Percentiles rank a stretch among this genome's conserved stretches.
Conservation (phyloP, 768 basidiomycete genomes). For the Obba rivulosa region DNA sequence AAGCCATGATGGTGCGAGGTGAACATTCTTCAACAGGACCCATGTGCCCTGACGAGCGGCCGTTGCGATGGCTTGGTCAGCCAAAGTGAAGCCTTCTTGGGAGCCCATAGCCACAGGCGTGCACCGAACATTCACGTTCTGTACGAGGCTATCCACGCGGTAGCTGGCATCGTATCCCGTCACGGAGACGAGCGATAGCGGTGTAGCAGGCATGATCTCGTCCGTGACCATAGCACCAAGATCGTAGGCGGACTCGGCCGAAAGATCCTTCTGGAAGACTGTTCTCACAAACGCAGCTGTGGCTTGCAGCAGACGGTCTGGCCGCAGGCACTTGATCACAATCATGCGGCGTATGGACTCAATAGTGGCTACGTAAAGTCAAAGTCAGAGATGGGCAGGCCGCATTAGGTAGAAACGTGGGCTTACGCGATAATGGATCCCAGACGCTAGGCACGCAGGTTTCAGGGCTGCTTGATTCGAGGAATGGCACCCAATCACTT, state of each 20-base stretch:
- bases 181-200: constrained; percentile 87
- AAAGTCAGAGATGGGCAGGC: no score
- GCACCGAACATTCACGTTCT: constrained; percentile 70
- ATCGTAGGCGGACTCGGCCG: constrained; percentile 67
- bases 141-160: constrained; percentile 83
- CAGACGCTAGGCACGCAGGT: constrained; percentile 68
- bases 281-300: constrained; percentile 67
- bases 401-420: not conserved
- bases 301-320: constrained; percentile 86
- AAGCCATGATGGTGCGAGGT: constrained; percentile 93
- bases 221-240: constrained; percentile 71
- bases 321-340: constrained; percentile 86
- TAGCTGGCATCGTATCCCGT: constrained; percentile 99
- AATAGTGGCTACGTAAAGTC: constrained; percentile 53
- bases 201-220: constrained; percentile 77
- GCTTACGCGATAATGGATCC: constrained; percentile 74
- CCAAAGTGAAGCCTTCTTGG: constrained; percentile 92
- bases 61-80: constrained; percentile 91
- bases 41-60: constrained; percentile 92
- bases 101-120: constrained; percentile 97
- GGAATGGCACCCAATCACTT: constrained; percentile 67
- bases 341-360: constrained; percentile 73
- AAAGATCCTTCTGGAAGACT: constrained; percentile 80
- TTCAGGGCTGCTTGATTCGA: constrained; percentile 66
- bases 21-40: constrained; percentile 97